phyloP scores from a whole-genome alignment of 2,329 filamentous ascomycete species.

The Didymella lethalis region DNA sequence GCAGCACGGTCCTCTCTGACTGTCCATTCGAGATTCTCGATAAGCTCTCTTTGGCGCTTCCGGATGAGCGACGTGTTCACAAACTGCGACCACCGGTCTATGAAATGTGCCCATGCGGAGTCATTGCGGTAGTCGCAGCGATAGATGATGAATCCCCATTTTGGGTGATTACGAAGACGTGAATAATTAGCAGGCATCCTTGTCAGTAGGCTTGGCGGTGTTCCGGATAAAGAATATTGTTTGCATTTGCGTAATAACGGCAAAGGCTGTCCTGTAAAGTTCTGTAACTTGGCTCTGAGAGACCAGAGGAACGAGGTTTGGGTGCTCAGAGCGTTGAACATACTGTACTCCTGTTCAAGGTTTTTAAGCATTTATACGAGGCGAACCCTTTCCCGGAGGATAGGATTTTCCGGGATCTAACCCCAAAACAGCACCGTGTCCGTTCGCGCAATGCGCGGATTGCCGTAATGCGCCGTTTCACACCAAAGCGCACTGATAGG shows the following conservation, averaged over 20 bases:
- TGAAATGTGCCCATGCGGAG: slow-evolving; percentile 8
- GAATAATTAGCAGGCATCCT: slow-evolving; percentile 1
- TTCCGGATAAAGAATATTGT: neutral
- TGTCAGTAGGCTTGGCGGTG: neutral
- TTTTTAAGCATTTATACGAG: neutral
- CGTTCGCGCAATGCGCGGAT: too few relatives aligned
- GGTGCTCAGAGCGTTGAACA: neutral
- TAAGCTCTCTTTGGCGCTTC: slow-evolving; percentile 1
- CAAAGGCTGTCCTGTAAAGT: neutral
- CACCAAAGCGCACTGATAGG: too few relatives aligned
- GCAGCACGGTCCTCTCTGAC: slow-evolving; percentile 5
- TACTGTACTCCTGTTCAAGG: neutral
- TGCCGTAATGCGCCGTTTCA: too few relatives aligned
- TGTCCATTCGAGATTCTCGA: slow-evolving; percentile 8
- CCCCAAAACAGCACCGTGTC: neutral
- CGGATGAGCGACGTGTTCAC: neutral
- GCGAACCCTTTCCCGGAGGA: neutral
- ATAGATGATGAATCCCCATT: slow-evolving; percentile 21
- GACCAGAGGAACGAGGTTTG: neutral
- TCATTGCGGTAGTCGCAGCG: slow-evolving; percentile 18
- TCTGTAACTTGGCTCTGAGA: neutral
- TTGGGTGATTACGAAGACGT: slow-evolving; percentile 2
- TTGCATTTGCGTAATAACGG: neutral
- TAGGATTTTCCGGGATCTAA: neutral
- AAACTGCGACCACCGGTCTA: slow-evolving; percentile 2